These are phyloP conservation scores for Colletotrichum liaoningense DNA, from an alignment of 2,329 filamentous ascomycete species.

Conservation along the genomic window DNA sequence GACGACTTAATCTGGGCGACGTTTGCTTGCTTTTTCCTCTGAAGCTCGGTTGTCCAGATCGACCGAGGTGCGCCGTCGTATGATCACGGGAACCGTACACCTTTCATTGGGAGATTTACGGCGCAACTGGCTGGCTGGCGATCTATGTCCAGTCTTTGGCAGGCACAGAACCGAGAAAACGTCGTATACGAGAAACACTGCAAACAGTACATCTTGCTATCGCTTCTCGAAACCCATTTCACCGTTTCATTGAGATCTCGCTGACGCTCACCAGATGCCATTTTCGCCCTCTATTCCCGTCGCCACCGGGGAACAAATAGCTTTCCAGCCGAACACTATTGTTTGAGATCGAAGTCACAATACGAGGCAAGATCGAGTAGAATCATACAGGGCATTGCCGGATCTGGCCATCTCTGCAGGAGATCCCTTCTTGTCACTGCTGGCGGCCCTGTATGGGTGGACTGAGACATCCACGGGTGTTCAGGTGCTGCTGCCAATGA, in stretches of 20 bases:
- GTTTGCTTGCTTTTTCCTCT: slow-evolving; percentile 28
- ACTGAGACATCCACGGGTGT: slow-evolving; percentile 8
- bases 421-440: not conserved
- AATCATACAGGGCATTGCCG: slow-evolving; percentile 20
- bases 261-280: not conserved
- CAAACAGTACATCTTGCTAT: not conserved
- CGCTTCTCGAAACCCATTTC: not conserved
- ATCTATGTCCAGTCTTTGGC: not conserved
- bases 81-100: slow-evolving; percentile 8
- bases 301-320: slow-evolving; percentile 1
- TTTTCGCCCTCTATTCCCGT: not conserved
- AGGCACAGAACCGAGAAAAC: not conserved
- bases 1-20: not conserved
- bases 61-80: slow-evolving; percentile 20
- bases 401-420: not conserved
- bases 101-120: slow-evolving; percentile 20
- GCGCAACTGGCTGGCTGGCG: not conserved
- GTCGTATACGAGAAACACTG: not conserved
- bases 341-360: slow-evolving; percentile 18
- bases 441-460: not conserved
- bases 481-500: slow-evolving; percentile 5
- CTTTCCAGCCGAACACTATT: not conserved
- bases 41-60: slow-evolving; percentile 13
- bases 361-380: not conserved
- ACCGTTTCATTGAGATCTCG: not conserved